phyloP scores from a whole-genome alignment of 2,329 filamentous ascomycete species.

The Aspergillus aculeatus region DNA sequence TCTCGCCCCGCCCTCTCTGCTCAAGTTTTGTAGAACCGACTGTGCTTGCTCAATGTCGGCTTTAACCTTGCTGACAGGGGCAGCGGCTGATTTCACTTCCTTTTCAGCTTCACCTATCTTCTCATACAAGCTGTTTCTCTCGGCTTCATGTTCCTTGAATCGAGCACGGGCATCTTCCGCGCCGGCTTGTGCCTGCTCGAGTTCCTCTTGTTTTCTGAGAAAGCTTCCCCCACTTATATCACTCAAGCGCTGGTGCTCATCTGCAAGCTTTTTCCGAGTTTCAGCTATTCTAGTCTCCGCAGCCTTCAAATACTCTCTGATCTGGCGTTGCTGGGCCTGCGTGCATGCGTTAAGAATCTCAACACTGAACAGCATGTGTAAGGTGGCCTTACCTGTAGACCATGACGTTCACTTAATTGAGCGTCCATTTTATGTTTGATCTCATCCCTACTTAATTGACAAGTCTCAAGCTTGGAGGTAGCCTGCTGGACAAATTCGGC shows the following conservation, averaged over 20 bases:
- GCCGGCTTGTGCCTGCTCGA: constrained; percentile 57
- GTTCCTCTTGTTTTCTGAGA: constrained; percentile 58
- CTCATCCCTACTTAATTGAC: constrained; percentile 49
- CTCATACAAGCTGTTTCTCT: constrained; percentile 35
- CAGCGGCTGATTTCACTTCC: constrained; percentile 23
- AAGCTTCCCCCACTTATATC: constrained; percentile 69
- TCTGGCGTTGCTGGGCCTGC: constrained; percentile 65
- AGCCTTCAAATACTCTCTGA: constrained; percentile 58
- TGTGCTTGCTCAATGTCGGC: constrained; percentile 57
- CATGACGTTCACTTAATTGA: constrained; percentile 54
- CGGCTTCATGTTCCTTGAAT: constrained; percentile 44
- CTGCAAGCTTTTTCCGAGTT: constrained; percentile 46
- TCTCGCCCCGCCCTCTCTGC: constrained; percentile 58
- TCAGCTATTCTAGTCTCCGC: constrained; percentile 48
- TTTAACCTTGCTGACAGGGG: constrained; percentile 45
- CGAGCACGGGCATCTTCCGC: constrained; percentile 46
- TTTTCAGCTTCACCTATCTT: constrained; percentile 37
- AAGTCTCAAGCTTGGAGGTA: constrained; percentile 43
- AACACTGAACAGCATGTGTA: background rate
- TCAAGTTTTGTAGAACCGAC: constrained; percentile 52
- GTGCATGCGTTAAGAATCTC: constrained; percentile 27
- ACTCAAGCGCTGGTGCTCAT: constrained; percentile 58
- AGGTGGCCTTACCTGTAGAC: constrained; percentile 46
- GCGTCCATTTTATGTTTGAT: constrained; percentile 54
- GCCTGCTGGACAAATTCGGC: constrained; percentile 45